Evolutionary conservation across 306 rosid genomes (phyloP).

Genomic region (Benincasa hispida): DNA sequence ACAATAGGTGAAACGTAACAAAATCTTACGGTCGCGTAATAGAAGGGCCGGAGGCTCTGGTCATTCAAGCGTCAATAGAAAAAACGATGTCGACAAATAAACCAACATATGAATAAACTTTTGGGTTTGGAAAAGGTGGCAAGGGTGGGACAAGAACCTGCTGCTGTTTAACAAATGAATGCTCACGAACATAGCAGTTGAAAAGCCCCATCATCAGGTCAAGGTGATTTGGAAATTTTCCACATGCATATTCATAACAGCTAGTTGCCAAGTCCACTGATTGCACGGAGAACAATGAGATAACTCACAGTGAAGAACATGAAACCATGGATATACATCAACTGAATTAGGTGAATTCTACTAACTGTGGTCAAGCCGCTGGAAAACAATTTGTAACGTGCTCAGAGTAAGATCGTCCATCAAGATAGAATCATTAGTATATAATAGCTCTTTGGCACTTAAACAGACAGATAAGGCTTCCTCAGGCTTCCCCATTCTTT

Average conservation of each 20-base stretch:
- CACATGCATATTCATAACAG: constrained; percentile 87
- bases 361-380: constrained; percentile 75
- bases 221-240: constrained; percentile 57
- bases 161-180: constrained; percentile 95
- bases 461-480: constrained; percentile 68
- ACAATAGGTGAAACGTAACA: no score
- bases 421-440: constrained; percentile 43
- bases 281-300: constrained; percentile 11
- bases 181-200: constrained; percentile 91
- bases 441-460: constrained; percentile 52
- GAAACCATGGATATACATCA: constrained; percentile 6
- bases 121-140: not conserved
- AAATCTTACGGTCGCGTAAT: no score
- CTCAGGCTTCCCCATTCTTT: constrained; percentile 79
- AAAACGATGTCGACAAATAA: not conserved
- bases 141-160: constrained; percentile 44
- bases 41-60: not conserved
- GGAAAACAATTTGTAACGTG: constrained; percentile 83
- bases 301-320: constrained; percentile 8
- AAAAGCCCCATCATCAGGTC: constrained; percentile 89
- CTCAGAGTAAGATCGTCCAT: constrained; percentile 97
- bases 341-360: constrained; percentile 1
- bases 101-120: not conserved
- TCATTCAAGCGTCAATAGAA: not conserved
- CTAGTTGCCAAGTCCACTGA: constrained; percentile 86